Conservation (phyloP, 106 monocot genomes). For the Gastrodia elata region DNA sequence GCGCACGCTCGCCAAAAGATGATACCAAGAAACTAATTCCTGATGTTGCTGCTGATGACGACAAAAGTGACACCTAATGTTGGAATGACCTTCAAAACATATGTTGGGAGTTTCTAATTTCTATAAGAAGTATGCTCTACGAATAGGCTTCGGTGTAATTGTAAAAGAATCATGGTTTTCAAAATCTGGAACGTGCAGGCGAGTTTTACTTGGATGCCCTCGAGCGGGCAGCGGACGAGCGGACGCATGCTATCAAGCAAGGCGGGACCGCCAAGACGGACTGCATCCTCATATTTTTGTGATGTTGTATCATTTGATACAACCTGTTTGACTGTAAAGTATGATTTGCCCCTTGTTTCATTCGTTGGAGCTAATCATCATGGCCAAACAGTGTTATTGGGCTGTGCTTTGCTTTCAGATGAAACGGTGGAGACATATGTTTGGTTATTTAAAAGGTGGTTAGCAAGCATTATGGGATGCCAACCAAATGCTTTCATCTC, state of each 20-base stretch:
- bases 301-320: constrained; percentile 32
- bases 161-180: constrained; percentile 3
- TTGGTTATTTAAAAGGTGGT: constrained; percentile 25
- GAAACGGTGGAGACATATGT: constrained; percentile 18
- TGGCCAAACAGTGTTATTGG: constrained; percentile 20
- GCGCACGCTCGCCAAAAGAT: too few relatives aligned
- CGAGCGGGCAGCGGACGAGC: constrained; percentile 1
- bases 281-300: constrained; percentile 17
- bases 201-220: constrained; percentile 6
- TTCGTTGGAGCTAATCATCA: constrained; percentile 38
- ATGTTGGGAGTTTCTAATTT: constrained; percentile 12
- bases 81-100: constrained; percentile 16
- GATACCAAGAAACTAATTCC: constrained; percentile 16
- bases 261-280: constrained; percentile 18
- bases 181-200: constrained; percentile 4
- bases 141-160: constrained; percentile 8
- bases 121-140: constrained; percentile 16
- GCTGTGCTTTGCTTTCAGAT: constrained; percentile 26
- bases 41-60: constrained; percentile 12
- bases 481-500: constrained; percentile 20
- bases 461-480: constrained; percentile 15
- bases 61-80: constrained; percentile 3
- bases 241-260: neutral
- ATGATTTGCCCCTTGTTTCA: constrained; percentile 27
- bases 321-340: constrained; percentile 15